Evolutionary conservation across 202 grass and related monocot genomes (phyloP).

Genomic region (Alloteropsis angusta): DNA sequence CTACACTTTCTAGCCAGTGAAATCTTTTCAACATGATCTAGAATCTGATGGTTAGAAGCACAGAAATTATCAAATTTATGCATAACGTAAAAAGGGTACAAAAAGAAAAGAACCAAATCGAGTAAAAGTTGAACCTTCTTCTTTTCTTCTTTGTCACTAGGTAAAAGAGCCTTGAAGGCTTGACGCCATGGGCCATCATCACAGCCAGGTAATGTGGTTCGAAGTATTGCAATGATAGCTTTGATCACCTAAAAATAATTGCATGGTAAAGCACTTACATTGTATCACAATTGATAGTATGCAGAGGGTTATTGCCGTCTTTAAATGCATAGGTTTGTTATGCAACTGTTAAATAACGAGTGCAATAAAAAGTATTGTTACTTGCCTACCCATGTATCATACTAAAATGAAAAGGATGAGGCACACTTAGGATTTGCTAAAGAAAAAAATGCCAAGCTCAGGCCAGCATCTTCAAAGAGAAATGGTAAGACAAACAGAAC

Average conservation of each 20-base stretch:
- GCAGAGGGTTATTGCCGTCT: background rate
- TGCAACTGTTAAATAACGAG: background rate
- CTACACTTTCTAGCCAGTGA: conserved; percentile 71
- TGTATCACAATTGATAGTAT: background rate
- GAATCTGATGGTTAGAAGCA: conserved; percentile 42
- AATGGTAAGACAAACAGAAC: background rate
- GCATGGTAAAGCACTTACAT: conserved; percentile 4
- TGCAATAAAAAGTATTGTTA: background rate
- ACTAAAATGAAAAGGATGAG: background rate
- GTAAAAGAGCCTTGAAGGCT: conserved; percentile 82
- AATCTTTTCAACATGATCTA: conserved; percentile 89
- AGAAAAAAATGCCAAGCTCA: background rate
- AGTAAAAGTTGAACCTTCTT: conserved; percentile 50
- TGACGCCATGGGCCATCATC: conserved; percentile 74
- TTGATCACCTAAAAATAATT: conserved; percentile 65
- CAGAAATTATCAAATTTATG: conserved; percentile 12
- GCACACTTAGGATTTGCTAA: background rate
- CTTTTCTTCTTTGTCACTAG: conserved; percentile 84
- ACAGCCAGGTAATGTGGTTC: conserved; percentile 63
- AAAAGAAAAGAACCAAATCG: background rate
- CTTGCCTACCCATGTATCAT: background rate
- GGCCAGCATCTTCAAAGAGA: background rate
- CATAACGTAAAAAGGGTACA: background rate
- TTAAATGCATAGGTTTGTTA: background rate
- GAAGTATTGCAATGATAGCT: conserved; percentile 83